Conservation (phyloP, 495 filamentous ascomycete species). For the Amniculicola lignicola region DNA sequence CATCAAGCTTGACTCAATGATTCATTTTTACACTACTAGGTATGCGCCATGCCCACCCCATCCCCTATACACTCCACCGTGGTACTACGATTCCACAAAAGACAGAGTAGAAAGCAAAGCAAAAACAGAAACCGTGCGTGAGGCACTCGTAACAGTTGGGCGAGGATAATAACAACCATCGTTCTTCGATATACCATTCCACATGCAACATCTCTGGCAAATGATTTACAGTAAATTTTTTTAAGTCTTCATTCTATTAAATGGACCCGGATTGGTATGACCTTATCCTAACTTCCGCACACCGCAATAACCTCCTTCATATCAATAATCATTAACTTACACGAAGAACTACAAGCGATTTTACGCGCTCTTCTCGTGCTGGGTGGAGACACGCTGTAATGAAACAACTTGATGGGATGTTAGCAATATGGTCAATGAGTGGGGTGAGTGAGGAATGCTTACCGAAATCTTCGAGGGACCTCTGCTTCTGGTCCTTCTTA, state of each 20-base stretch:
- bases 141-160: too few species aligned
- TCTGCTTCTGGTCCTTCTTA: conserved; percentile 70
- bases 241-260: conserved; percentile 16
- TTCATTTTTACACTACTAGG: too few species aligned
- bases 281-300: not conserved
- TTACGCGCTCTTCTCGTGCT: conserved; percentile 74
- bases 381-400: conserved; percentile 78
- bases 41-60: too few species aligned
- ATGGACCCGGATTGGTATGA: not conserved
- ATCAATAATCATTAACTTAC: conserved; percentile 29
- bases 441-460: conserved; percentile 44
- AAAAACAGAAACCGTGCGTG: too few species aligned
- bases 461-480: conserved; percentile 82
- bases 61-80: too few species aligned
- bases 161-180: too few species aligned
- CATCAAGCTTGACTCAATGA: too few species aligned
- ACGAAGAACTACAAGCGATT: not conserved
- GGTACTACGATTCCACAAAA: too few species aligned
- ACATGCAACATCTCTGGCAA: too few species aligned
- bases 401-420: conserved; percentile 60
- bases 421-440: conserved; percentile 23
- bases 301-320: conserved; percentile 1
- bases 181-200: too few species aligned
- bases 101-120: too few species aligned
- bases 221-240: conserved; percentile 14